Evolutionary conservation across 2,329 filamentous ascomycete genomes (phyloP), one percentile per base, ranked within the genome.

Genomic region (Graphilbum fragrans): DNA sequence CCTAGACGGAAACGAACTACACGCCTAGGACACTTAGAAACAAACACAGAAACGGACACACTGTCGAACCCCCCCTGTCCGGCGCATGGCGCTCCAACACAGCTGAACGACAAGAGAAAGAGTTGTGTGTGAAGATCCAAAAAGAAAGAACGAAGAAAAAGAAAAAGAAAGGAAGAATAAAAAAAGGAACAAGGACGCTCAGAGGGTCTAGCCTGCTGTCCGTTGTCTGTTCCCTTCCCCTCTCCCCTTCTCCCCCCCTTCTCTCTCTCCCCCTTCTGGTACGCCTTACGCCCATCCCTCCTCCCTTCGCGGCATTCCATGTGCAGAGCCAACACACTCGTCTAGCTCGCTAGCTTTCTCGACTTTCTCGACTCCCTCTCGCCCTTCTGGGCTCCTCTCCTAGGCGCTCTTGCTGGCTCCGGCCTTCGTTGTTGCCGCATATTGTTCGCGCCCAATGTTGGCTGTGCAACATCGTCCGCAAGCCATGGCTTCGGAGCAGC

Each of bases 401-500:
- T 17, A 7, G 34, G 5, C 21, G 5, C 4, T 21, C 7, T 18
- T 8, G 6, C n/a, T 5, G 19, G 4, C 19, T 16, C n/a, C n/a
- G 9, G 14, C 7, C 19, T 27, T 27, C 17, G 19, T 25, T 9
- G 12, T 17, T 12, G 22, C 39, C 37, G 41, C 32, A 54, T 53
- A 29, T 37, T 51, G 57, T 63, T 68, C 64, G 65, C n/a, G n/a
- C 29, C 61, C 58, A 66, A 77, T 77, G 72, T 69, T 74, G 54
- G 69, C 66, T 52, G 58, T 72, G 60, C 67, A 69, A 56, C 66
- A 39, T 16, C 43, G 59, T 66, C 66, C 65, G 57, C 33, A 41
- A 43, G 72, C 63, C 57, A 78, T 77, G 74, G 70, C 64, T 69
- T 71, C 72, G 61, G 67, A 64, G 61, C 70, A 69, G 57, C 64